Evolutionary conservation across 164 flowering plant species (phyloP).

Genomic region (Platanus orientalis): DNA sequence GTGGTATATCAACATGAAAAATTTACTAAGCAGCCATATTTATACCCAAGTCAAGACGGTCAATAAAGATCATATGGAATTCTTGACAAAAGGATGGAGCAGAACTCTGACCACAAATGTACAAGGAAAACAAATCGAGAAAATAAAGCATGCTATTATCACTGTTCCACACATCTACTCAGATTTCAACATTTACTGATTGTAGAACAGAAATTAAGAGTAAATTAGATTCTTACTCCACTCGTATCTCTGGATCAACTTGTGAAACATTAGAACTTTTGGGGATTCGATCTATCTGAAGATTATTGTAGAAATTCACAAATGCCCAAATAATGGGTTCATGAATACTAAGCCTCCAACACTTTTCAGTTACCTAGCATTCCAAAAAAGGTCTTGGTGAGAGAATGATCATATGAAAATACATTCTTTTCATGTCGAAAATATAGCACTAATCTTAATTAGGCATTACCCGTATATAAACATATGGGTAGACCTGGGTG

Average conservation of each 20-base stretch:
- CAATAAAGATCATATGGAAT: no score
- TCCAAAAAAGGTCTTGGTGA: slow-evolving; percentile 10
- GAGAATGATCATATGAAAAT: background rate
- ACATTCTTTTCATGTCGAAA: background rate
- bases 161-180: no score
- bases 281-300: slow-evolving; percentile 73
- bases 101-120: no score
- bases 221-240: slow-evolving; percentile 56
- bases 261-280: slow-evolving; percentile 51
- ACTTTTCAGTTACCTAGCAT: slow-evolving; percentile 72
- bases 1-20: no score
- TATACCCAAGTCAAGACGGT: no score
- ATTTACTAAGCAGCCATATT: no score
- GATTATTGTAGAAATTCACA: slow-evolving; percentile 64
- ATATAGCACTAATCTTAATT: background rate
- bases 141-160: no score
- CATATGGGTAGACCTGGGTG: slow-evolving; percentile 73
- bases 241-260: slow-evolving; percentile 94
- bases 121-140: no score
- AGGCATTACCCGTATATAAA: slow-evolving; percentile 72
- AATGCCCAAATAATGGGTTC: slow-evolving; percentile 96
- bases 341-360: slow-evolving; percentile 84
- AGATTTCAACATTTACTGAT: background rate
- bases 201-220: slow-evolving; percentile 1
- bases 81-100: no score